Percentiles rank a stretch among this genome's conserved stretches.
Evolutionary conservation across 1,284 basidiomycete genomes (phyloP).

Genomic region (Malassezia caprae): DNA sequence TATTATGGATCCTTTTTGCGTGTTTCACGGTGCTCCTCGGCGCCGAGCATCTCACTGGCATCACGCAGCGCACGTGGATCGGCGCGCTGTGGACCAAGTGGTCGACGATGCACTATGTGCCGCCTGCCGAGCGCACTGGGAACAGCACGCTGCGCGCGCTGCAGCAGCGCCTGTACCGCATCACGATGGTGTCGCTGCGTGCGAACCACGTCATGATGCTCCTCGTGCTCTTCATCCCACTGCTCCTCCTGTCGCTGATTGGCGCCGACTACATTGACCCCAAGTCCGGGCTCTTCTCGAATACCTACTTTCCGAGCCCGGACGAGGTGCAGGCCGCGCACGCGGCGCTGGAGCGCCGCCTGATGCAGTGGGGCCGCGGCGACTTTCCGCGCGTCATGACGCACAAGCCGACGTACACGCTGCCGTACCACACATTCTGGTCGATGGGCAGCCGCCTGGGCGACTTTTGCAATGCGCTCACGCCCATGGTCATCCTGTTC

Average conservation of each 20-base stretch:
- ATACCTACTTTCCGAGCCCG: constrained; percentile 24
- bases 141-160: not conserved
- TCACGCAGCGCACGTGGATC: constrained; percentile 33
- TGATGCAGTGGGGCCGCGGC: constrained; percentile 38
- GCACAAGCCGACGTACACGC: constrained; percentile 54
- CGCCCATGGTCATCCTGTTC: constrained; percentile 66
- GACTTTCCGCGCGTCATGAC: constrained; percentile 29
- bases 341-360: not conserved
- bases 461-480: constrained; percentile 65
- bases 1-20: constrained; percentile 48
- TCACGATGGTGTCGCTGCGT: constrained; percentile 29
- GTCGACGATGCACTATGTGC: constrained; percentile 33
- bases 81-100: constrained; percentile 39
- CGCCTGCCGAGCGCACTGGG: constrained; percentile 15
- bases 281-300: constrained; percentile 44
- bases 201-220: constrained; percentile 27
- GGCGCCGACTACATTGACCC: constrained; percentile 69
- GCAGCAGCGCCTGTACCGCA: not conserved
- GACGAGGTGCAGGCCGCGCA: constrained; percentile 6
- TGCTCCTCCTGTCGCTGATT: constrained; percentile 50
- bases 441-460: constrained; percentile 64
- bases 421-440: constrained; percentile 66
- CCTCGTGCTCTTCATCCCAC: constrained; percentile 29
- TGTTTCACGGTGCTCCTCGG: constrained; percentile 39
- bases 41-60: constrained; percentile 37